Conservation (phyloP, 345 rosid species). For the Salix arbutifolia region DNA sequence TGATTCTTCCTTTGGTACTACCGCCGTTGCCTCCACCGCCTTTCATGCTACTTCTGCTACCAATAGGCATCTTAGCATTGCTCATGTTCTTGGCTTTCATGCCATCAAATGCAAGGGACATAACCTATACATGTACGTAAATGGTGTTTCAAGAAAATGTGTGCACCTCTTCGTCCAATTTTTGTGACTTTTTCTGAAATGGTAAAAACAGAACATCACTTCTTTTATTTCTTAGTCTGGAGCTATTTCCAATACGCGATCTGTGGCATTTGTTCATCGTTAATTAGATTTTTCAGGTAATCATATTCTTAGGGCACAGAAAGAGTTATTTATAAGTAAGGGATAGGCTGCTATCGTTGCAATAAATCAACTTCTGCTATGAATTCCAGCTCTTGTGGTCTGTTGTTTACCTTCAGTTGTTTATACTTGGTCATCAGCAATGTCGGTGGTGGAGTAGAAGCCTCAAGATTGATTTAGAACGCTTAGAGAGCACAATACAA, state of each 20-base stretch:
- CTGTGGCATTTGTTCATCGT: neutral
- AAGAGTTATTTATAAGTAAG: neutral
- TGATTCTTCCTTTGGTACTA: constrained; percentile 72
- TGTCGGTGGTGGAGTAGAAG: neutral
- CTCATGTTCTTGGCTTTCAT: constrained; percentile 70
- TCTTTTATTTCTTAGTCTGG: neutral
- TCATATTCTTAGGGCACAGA: neutral
- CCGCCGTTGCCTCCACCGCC: constrained; percentile 92
- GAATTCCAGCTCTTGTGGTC: too few relatives aligned
- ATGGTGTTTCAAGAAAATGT: constrained; percentile 12
- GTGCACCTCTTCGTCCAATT: neutral
- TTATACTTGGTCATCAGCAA: neutral
- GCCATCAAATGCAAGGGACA: constrained; percentile 51
- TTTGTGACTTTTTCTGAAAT: neutral
- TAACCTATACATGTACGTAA: constrained; percentile 43
- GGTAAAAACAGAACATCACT: neutral
- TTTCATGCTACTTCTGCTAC: constrained; percentile 65
- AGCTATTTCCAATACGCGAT: too few relatives aligned
- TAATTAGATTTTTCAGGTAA: too few relatives aligned
- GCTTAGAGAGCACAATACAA: neutral
- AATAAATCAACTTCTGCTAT: neutral
- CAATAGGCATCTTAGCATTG: constrained; percentile 58
- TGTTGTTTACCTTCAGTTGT: neutral
- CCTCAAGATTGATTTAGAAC: neutral
- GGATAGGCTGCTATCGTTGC: neutral